Evolutionary conservation across 257 asterid genomes (phyloP).

Genomic region (Nicotiana noctiflora): DNA sequence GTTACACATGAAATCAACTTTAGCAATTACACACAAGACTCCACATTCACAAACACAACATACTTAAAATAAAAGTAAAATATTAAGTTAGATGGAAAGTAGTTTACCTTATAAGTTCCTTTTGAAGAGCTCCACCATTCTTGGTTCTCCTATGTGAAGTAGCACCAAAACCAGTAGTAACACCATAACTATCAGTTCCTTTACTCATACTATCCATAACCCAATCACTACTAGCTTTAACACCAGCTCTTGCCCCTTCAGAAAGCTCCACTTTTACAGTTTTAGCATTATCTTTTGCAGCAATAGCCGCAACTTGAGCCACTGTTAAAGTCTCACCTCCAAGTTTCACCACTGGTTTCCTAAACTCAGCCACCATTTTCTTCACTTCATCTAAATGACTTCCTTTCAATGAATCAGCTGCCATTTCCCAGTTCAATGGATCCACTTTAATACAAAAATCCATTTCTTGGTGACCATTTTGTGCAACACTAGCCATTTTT

Average conservation of each 20-base stretch:
- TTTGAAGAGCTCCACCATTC: conserved; percentile 87
- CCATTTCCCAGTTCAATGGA: conserved; percentile 79
- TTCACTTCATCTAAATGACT: conserved; percentile 88
- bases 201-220: conserved; percentile 84
- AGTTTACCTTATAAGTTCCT: conserved; percentile 76
- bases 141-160: conserved; percentile 85
- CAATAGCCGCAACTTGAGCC: conserved; percentile 82
- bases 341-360: conserved; percentile 69
- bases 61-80: too few relatives aligned
- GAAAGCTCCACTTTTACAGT: conserved; percentile 66
- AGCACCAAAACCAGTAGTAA: conserved; percentile 90
- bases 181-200: conserved; percentile 90
- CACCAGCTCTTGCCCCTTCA: conserved; percentile 72
- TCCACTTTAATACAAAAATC: conserved; percentile 44
- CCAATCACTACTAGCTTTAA: conserved; percentile 95
- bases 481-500: conserved; percentile 22
- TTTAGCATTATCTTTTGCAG: conserved; percentile 39
- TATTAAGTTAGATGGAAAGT: not conserved
- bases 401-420: conserved; percentile 71
- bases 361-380: conserved; percentile 74
- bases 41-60: too few relatives aligned
- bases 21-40: too few relatives aligned
- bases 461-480: conserved; percentile 25
- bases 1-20: too few relatives aligned
- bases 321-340: conserved; percentile 74